Evolutionary conservation across 345 rosid species (phyloP).

Genomic region (Trapa incisa): DNA sequence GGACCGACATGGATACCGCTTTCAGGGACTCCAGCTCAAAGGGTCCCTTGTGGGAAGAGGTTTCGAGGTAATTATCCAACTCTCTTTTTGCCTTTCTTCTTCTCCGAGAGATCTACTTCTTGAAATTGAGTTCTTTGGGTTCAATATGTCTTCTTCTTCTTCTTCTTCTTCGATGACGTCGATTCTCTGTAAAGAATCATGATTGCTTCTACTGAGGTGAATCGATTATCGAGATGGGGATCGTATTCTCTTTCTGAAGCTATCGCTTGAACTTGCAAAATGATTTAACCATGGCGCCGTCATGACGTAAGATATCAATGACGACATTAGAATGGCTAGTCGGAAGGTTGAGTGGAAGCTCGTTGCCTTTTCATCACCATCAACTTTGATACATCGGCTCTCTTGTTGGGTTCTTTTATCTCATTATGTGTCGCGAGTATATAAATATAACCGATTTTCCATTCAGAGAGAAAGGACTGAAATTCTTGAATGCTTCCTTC

Average conservation of each 20-base stretch:
- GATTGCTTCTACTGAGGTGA: background rate
- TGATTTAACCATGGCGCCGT: background rate
- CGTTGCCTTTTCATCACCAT: background rate
- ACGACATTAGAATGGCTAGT: background rate
- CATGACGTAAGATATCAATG: background rate
- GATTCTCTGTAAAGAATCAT: background rate
- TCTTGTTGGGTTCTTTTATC: background rate
- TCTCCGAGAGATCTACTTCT: background rate
- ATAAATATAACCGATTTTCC: no score
- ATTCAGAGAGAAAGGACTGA: no score
- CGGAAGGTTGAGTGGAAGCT: background rate
- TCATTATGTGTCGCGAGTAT: background rate
- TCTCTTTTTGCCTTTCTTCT: background rate
- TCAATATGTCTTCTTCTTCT: background rate
- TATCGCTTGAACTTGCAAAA: background rate
- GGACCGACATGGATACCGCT: slow-evolving; percentile 73
- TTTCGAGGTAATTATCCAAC: slow-evolving; percentile 45
- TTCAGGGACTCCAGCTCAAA: slow-evolving; percentile 61
- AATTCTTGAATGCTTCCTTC: background rate
- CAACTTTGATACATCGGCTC: background rate
- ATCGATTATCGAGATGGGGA: background rate
- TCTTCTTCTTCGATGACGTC: background rate
- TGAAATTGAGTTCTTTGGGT: background rate
- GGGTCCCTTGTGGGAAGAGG: slow-evolving; percentile 83
- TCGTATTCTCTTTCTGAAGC: background rate